These are phyloP conservation scores for Entomortierella beljakovae DNA, from an alignment of 192 early-diverging fungal genomes.

Conservation along the genomic window DNA sequence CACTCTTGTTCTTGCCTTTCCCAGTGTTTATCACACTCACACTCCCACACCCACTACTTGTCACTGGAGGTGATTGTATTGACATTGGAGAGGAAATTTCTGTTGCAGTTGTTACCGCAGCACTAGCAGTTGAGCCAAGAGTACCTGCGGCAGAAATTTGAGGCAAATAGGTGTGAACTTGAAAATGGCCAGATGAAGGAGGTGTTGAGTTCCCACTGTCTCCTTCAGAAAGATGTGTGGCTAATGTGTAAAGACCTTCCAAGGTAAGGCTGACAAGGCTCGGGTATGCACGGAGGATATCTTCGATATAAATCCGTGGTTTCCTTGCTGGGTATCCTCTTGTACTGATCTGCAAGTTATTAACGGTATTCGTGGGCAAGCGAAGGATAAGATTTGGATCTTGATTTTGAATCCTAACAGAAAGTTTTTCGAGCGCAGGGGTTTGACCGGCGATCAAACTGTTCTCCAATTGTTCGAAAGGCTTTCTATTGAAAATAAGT, in stretches of 20 bases:
- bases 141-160: not conserved
- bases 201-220: not conserved
- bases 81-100: not conserved
- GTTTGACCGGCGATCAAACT: conserved; percentile 15
- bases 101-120: not conserved
- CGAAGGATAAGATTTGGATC: conserved; percentile 35
- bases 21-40: too few species aligned
- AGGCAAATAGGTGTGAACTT: not conserved
- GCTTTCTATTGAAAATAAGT: not conserved
- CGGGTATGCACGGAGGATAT: conserved; percentile 33
- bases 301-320: conserved; percentile 35
- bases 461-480: conserved; percentile 24
- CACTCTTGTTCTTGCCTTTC: conserved; percentile 16
- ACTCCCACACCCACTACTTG: too few species aligned
- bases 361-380: conserved; percentile 13
- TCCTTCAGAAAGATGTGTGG: conserved; percentile 6
- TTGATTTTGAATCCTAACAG: conserved; percentile 33
- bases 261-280: conserved; percentile 26
- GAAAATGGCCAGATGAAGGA: not conserved
- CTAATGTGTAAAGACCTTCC: conserved; percentile 31
- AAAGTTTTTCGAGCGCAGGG: conserved; percentile 13
- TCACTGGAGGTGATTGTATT: not conserved
- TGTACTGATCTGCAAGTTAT: conserved; percentile 33
- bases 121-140: not conserved
- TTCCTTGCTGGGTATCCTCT: conserved; percentile 27